A percentile compares a stretch with the other conserved stretches of the same genome.
Conservation (phyloP, 176 grass and related monocot species). For the Triticum monococcum region DNA sequence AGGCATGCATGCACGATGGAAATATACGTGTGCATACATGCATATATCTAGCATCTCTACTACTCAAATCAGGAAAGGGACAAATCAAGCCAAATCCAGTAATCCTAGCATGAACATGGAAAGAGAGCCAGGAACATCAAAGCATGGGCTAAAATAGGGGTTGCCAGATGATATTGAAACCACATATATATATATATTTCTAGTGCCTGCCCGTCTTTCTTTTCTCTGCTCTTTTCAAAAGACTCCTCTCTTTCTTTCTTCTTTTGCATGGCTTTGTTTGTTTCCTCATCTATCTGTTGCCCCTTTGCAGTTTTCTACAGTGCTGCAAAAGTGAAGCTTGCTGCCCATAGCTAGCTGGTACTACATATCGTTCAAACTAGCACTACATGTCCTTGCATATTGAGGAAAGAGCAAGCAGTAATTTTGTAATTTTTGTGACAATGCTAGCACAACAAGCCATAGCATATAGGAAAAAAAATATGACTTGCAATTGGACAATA, state of each 20-base stretch:
- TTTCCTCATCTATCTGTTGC: constrained; percentile 29
- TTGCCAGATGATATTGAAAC: constrained; percentile 21
- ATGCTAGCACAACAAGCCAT: not conserved
- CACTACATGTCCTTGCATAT: constrained; percentile 1
- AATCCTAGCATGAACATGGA: constrained; percentile 35
- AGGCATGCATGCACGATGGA: not conserved
- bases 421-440: not conserved
- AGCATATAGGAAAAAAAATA: not conserved
- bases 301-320: constrained; percentile 22
- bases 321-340: constrained; percentile 19
- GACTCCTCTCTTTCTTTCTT: constrained; percentile 25
- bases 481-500: not conserved
- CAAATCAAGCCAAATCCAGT: constrained; percentile 33
- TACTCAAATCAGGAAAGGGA: constrained; percentile 1
- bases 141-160: constrained; percentile 42
- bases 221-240: constrained; percentile 22
- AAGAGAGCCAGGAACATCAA: constrained; percentile 28
- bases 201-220: constrained; percentile 14
- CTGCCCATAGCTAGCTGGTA: not conserved
- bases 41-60: not conserved
- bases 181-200: constrained; percentile 5
- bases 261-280: constrained; percentile 40
- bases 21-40: not conserved
- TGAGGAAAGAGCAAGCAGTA: constrained; percentile 2
- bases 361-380: constrained; percentile 22